Base-by-base conservation (phyloP, 1,139 yeast genomes). In the Debaryomycetaceae sp. region DNA sequence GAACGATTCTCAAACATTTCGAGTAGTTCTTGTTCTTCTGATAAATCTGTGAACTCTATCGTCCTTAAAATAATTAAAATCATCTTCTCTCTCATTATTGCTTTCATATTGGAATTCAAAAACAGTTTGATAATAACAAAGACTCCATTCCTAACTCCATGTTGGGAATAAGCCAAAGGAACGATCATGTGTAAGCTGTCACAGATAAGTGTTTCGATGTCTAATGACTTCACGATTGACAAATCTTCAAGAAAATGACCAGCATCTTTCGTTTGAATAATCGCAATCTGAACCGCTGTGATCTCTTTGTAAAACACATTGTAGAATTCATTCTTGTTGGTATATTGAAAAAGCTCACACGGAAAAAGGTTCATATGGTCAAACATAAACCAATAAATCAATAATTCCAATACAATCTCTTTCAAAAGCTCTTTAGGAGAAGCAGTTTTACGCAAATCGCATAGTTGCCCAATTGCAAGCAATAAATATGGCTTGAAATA, bases 131-230 rank as follows among this genome's bases (percentile, higher is more conserved):
- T 51, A 24, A 14, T 47, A 2, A 58, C 63, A 39, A 69, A 71
- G 0, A 78, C 57, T 1, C 62, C 60, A 42, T 68, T 68, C 36
- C 76, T 60, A 1, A 63, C 49, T 0, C 85, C 84, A 24, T 66
- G 63, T 11, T 59, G 59, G 0, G 78, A 57, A 50, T 69, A 80
- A 0, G 85, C 66, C 8, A 81, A 55, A 0, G 84, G 73, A 1
- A 80, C 58, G 45, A 57, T 49, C 17, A 59, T 48, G 1, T 78
- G 66, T 27, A 77, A 52, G 27, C 76, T 57, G 9, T 66, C 69
- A 5, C 55, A 47, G 2, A 71, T 50, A 5, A 76, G 41, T 9
- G 64, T 37, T 6, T 38, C 45, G 0, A 46, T 14, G 13, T 54
- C 55, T 14, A 45, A 17, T 22, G 47, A 42, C 45, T 52, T 52